Percentiles rank a stretch among this genome's conserved stretches.
Evolutionary conservation across 2,329 filamentous ascomycete genomes (phyloP).

Genomic region (Eutypa lata): DNA sequence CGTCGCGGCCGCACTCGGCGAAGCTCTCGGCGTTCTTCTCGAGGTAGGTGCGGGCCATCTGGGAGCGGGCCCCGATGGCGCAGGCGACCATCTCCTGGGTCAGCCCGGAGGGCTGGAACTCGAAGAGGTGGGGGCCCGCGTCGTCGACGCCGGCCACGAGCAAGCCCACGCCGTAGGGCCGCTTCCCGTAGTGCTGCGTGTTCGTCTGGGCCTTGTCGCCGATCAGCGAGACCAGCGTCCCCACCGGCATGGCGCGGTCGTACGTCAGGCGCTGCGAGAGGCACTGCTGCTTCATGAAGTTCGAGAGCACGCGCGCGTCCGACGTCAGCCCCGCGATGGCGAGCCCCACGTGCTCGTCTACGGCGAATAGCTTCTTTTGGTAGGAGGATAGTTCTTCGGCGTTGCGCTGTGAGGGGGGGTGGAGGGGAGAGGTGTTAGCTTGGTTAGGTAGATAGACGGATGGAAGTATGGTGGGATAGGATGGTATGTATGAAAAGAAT

Average conservation of each 20-base stretch:
- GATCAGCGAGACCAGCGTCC: constrained; percentile 86
- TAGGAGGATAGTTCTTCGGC: constrained; percentile 99
- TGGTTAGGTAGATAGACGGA: not conserved
- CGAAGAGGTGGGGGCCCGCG: constrained; percentile 90
- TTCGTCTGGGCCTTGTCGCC: constrained; percentile 96
- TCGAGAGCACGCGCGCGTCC: constrained; percentile 96
- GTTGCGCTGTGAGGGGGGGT: constrained; percentile 65
- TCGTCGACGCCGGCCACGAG: constrained; percentile 93
- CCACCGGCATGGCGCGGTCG: constrained; percentile 86
- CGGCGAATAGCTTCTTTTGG: constrained; percentile 97
- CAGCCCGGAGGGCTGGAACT: constrained; percentile 95
- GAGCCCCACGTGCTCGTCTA: constrained; percentile 93
- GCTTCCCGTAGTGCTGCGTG: constrained; percentile 95
- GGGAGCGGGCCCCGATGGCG: constrained; percentile 90
- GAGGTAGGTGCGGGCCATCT: constrained; percentile 97
- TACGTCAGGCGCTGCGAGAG: constrained; percentile 94
- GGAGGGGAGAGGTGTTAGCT: not conserved
- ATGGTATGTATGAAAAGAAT: not conserved
- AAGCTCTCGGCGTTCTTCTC: constrained; percentile 90
- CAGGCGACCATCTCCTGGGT: constrained; percentile 97
- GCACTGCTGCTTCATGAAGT: constrained; percentile 99
- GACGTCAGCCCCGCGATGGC: constrained; percentile 96
- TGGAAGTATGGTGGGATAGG: not conserved
- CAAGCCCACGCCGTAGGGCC: constrained; percentile 92
- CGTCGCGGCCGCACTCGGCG: constrained; percentile 70